Percentiles rank a stretch among this genome's conserved stretches.
Evolutionary conservation across 2,329 filamentous ascomycete genomes (phyloP).

Genomic region (Ceratocystis cubensis): DNA sequence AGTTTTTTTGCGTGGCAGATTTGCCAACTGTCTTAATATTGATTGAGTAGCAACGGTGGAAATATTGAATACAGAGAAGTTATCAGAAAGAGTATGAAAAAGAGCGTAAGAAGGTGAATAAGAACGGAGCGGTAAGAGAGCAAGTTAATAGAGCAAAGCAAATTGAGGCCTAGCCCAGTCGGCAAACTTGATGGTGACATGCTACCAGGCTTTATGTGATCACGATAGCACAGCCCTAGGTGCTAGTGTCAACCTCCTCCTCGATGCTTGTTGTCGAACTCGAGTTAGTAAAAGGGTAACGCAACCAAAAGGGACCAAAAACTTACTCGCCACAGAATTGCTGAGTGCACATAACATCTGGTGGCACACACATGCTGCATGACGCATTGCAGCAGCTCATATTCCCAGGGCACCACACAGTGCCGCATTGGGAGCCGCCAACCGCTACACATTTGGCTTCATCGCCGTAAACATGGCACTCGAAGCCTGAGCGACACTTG

Average conservation of each 20-base stretch:
- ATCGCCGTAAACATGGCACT: constrained; percentile 18
- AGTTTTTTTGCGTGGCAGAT: too few species aligned
- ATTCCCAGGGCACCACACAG: constrained; percentile 18
- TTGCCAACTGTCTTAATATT: background rate
- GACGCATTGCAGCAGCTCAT: constrained; percentile 17
- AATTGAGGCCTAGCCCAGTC: background rate
- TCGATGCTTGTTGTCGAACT: background rate
- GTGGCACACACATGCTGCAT: constrained; percentile 17
- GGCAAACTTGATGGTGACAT: background rate
- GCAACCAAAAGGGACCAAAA: background rate
- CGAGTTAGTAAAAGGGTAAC: background rate
- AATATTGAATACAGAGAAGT: constrained; percentile 3
- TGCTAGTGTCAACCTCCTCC: background rate
- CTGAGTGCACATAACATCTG: constrained; percentile 1
- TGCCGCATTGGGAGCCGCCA: constrained; percentile 18
- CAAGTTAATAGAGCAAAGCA: too few species aligned
- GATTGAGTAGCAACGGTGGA: background rate
- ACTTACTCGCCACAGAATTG: constrained; percentile 8
- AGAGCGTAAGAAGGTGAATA: too few species aligned
- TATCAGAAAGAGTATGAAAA: background rate
- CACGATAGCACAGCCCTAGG: background rate
- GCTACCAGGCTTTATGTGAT: background rate
- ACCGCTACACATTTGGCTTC: constrained; percentile 14
- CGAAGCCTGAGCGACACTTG: constrained; percentile 18
- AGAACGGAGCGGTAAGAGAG: too few species aligned